Evolutionary conservation across 106 monocot species (phyloP).

Genomic region (Acanthochlamys bracteata): DNA sequence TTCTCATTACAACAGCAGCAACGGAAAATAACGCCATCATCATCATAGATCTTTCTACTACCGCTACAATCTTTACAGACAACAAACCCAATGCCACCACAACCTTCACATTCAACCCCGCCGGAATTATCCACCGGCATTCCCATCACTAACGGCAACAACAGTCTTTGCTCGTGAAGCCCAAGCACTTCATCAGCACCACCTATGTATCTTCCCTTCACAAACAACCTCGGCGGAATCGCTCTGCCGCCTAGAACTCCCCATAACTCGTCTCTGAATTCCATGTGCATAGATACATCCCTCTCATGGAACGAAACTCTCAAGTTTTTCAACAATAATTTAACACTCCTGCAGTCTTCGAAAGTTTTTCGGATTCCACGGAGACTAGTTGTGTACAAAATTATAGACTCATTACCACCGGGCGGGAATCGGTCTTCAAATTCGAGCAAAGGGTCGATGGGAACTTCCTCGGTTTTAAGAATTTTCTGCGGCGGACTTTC

Average conservation of each 20-base stretch:
- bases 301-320: conserved; percentile 49
- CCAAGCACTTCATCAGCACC: conserved; percentile 64
- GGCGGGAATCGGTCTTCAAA: conserved; percentile 21
- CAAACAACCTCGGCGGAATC: conserved; percentile 66
- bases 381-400: conserved; percentile 10
- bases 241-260: conserved; percentile 22
- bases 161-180: conserved; percentile 60
- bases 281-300: conserved; percentile 67
- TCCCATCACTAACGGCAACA: conserved; percentile 38
- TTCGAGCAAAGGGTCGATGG: conserved; percentile 16
- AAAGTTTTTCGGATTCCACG: conserved; percentile 6
- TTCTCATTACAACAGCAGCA: conserved; percentile 20
- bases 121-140: not conserved
- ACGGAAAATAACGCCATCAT: not conserved
- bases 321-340: conserved; percentile 32
- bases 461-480: not conserved
- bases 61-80: conserved; percentile 18
- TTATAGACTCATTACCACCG: not conserved
- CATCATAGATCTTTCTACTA: conserved; percentile 11
- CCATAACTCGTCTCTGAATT: conserved; percentile 73
- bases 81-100: conserved; percentile 23
- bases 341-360: conserved; percentile 40
- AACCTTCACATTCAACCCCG: conserved; percentile 24
- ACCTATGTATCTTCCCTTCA: conserved; percentile 62
- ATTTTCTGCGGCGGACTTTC: not conserved